Evolutionary conservation across 2,329 filamentous ascomycete genomes (phyloP), one percentile per base, ranked within the genome.

Genomic region (Pestalotiopsis sp.): DNA sequence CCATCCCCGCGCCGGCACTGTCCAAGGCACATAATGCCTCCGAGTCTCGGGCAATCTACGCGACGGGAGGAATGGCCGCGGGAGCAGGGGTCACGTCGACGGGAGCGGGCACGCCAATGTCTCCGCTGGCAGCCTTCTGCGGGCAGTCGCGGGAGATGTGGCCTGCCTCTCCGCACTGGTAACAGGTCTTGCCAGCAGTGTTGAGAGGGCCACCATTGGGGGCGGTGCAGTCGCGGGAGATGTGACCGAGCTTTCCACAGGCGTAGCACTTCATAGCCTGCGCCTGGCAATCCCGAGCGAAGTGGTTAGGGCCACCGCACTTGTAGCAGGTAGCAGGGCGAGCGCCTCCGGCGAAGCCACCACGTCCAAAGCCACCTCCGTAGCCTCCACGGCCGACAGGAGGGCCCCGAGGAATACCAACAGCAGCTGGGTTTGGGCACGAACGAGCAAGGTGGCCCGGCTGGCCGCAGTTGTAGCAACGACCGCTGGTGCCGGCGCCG

Each of bases 241-340:
- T 97, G 84, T 97, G 94, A 65, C 94, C 94, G 75, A 97, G 90
- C 86, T 97, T 97, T 80, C 95, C 95, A 80, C 95, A 98, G 74
- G 95, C 95, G 78, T 97, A 98, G 88, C 95, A 98, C 86, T 98
- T 98, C 94, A 97, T 97, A 72, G 94, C 94, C 83, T 97, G 94
- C 75, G 96, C 95, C 86, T 98, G 96, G 87, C 96, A 99, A 79
- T 99, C 96, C 73, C 96, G 93, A 73, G 96, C 96, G 80, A 97
- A 99, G 85, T 99, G 96, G 87, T 99, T 99, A 70, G 96, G 96
- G 41, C 95, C 90, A 74, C 90, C 90, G 80, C 90, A 92, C 84
- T 92, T 92, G 83, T 92, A 92, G 84, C 90, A 92, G 67, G 90
- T 92, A 45, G 90, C 88, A 70, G 89, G 89, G 71, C 90, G 89